These are phyloP conservation scores for Malus asiatica DNA, from an alignment of 306 rosid species.

Conservation along the genomic window DNA sequence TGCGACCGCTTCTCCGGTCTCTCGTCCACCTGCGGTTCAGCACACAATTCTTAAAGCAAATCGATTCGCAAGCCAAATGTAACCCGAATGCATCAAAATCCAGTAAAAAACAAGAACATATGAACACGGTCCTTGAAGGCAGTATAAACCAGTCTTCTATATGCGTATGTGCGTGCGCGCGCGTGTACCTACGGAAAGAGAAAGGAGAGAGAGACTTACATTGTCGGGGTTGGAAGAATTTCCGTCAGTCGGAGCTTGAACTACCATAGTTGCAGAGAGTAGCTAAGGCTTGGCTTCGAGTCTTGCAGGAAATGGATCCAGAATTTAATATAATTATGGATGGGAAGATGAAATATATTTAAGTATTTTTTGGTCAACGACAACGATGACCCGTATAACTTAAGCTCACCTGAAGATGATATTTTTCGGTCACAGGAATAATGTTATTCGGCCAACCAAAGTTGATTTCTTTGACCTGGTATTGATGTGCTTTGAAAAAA, in stretches of 20 bases:
- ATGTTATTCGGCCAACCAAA: neutral
- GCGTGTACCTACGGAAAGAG: too few relatives aligned
- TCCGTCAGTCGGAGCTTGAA: neutral
- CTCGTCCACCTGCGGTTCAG: slow-evolving; percentile 3
- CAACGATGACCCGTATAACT: neutral
- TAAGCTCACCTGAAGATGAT: neutral
- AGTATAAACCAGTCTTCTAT: too few relatives aligned
- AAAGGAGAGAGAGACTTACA: slow-evolving; percentile 17
- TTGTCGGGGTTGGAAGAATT: neutral
- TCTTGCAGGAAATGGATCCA: too few relatives aligned
- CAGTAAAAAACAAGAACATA: neutral
- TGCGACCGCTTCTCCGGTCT: neutral
- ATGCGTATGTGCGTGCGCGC: too few relatives aligned
- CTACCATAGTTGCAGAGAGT: neutral
- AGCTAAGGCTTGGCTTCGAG: neutral
- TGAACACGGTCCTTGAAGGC: too few relatives aligned
- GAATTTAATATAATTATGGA: neutral
- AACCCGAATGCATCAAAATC: neutral
- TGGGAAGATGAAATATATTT: neutral
- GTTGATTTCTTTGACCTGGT: neutral
- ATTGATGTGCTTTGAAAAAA: too few relatives aligned
- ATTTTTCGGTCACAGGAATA: neutral
- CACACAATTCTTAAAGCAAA: neutral
- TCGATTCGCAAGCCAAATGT: neutral
- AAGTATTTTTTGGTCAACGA: too few relatives aligned